Base-by-base conservation (phyloP, 2,329 filamentous ascomycete genomes). In the Pestalotiopsis fici region DNA sequence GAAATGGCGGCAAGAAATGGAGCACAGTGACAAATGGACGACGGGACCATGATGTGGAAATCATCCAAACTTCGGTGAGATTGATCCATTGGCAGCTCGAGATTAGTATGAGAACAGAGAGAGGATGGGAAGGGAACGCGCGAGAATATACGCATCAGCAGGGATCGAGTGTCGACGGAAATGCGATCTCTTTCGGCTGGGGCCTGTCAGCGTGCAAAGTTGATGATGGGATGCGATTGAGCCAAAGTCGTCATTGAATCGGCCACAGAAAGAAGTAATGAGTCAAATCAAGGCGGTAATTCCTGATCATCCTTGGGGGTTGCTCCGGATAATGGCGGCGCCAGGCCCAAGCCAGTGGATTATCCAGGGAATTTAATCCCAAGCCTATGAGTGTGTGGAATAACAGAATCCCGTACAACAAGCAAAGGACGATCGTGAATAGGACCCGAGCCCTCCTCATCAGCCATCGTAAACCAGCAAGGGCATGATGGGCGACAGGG, bases 231-330 rank as follows among this genome's bases (percentile, higher is more conserved):
- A 25, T n/a, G 25, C 60, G 31, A 31, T 47, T 28, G 55, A 35
- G 31, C 31, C 31, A 35, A 7, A 7, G 31, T 35, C 31, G 31
- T 35, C 31, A 31, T 15, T 25, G 6, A 25, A 28, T 21, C 11
- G 15, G 28, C 25, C 27, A 27, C 15, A 21, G 18, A 11, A 50
- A 50, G 9, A 6, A 27, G 31, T 27, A 59, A 63, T 65, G 66
- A 65, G 43, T 63, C 67, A 66, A 64, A 68, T 66, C 43, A 66
- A 55, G 66, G 35, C 27, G 23, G 31, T 55, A n/a, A 64, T 64
- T 57, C 59, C 59, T 15, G 59, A 61, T 43, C 27, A 28, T 47
- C 23, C 18, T 50, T 23, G 39, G 23, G 39, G 23, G 25, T 9
- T 7, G 18, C 50, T 61, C 27, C 47, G 7, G 47, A 54, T 27